Conservation (phyloP, 164 flowering plant genomes). For the Piper longum region DNA sequence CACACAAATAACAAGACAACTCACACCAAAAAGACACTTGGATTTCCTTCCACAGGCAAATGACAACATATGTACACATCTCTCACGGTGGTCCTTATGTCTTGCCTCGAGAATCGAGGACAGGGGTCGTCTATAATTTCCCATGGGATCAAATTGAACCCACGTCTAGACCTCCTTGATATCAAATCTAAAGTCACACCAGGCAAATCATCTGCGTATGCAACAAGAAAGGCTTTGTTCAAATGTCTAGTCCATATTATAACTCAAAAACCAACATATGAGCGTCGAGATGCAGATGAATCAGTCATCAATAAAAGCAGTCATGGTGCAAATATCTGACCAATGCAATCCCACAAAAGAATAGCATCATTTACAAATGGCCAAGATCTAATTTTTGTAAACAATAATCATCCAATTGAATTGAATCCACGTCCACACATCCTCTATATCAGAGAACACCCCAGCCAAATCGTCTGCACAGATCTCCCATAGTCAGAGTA, state of each 20-base stretch:
- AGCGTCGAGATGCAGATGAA: neutral
- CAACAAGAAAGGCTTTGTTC: neutral
- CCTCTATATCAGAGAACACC: no score
- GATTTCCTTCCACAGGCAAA: conserved; percentile 37
- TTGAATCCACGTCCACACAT: no score
- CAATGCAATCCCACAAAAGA: no score
- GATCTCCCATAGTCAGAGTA: no score
- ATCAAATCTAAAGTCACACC: conserved; percentile 19
- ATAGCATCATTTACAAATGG: no score
- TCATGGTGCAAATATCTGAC: no score
- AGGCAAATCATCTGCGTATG: conserved; percentile 16
- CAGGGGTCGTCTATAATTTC: conserved; percentile 8
- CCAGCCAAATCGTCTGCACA: no score
- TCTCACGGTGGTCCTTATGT: conserved; percentile 4
- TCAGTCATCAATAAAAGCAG: neutral
- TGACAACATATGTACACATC: conserved; percentile 49
- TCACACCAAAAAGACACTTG: conserved; percentile 43
- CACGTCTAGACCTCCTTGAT: conserved; percentile 39
- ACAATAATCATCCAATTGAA: no score
- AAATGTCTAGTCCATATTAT: neutral
- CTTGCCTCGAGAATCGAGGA: conserved; percentile 4
- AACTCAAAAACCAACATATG: neutral
- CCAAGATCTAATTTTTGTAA: no score
- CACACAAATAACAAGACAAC: conserved; percentile 5
- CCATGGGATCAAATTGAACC: conserved; percentile 56